Evolutionary conservation across 2,329 filamentous ascomycete species (phyloP).

Genomic region (Fusarium albidum): DNA sequence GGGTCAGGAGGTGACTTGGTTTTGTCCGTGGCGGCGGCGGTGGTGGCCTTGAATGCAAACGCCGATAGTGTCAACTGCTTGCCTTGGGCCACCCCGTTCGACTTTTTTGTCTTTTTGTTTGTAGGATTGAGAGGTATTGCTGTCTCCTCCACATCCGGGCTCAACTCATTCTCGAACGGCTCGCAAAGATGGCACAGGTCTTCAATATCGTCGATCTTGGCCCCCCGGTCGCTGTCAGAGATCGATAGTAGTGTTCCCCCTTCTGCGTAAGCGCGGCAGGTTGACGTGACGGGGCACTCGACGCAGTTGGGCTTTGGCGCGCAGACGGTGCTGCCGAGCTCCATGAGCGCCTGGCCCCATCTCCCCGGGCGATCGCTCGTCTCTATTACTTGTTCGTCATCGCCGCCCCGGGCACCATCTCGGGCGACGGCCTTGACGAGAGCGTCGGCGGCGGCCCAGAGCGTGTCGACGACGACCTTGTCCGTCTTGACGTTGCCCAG

Average conservation of each 20-base stretch:
- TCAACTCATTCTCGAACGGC: slow-evolving; percentile 50
- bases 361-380: slow-evolving; percentile 61
- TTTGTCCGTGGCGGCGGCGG: slow-evolving; percentile 16
- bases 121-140: not conserved
- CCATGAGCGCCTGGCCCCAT: slow-evolving; percentile 73
- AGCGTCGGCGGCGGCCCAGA: slow-evolving; percentile 67
- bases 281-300: slow-evolving; percentile 58
- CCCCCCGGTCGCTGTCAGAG: slow-evolving; percentile 9
- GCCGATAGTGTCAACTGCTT: slow-evolving; percentile 45
- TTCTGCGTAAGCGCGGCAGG: slow-evolving; percentile 61
- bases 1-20: slow-evolving; percentile 9
- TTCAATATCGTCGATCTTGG: slow-evolving; percentile 55
- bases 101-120: slow-evolving; percentile 26
- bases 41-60: slow-evolving; percentile 45
- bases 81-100: slow-evolving; percentile 13
- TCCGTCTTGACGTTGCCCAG: slow-evolving; percentile 65
- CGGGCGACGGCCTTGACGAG: slow-evolving; percentile 61
- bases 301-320: slow-evolving; percentile 66
- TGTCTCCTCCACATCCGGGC: slow-evolving; percentile 30
- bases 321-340: slow-evolving; percentile 70
- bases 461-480: slow-evolving; percentile 57
- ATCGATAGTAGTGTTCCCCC: slow-evolving; percentile 50
- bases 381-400: slow-evolving; percentile 39
- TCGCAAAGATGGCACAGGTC: slow-evolving; percentile 60
- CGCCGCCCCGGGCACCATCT: slow-evolving; percentile 41